phyloP scores from a whole-genome alignment of 805 yeast species.

The Kodamaea lidongshanica region DNA sequence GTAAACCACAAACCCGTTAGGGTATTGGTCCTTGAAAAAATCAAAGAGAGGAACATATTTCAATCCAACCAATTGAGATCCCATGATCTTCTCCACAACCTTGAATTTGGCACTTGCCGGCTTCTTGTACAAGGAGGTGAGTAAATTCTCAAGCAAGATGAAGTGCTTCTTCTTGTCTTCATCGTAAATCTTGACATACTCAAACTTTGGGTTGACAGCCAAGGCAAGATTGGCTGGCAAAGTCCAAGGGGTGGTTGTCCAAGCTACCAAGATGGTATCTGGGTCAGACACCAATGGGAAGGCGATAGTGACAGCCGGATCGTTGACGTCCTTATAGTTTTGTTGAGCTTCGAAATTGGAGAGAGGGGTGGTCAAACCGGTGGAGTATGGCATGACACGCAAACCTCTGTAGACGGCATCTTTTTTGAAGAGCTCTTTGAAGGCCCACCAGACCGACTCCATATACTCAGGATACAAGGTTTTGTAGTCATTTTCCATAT shows the following conservation, averaged over 20 bases:
- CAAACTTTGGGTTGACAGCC: slow-evolving; percentile 86
- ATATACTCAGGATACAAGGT: slow-evolving; percentile 91
- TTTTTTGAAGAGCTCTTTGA: slow-evolving; percentile 79
- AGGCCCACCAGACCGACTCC: slow-evolving; percentile 99
- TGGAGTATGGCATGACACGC: slow-evolving; percentile 98
- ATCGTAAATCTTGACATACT: slow-evolving; percentile 86
- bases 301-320: slow-evolving; percentile 92
- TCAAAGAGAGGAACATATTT: slow-evolving; percentile 80
- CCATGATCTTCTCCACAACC: slow-evolving; percentile 73
- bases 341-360: slow-evolving; percentile 98
- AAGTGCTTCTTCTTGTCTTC: slow-evolving; percentile 77
- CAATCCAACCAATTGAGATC: slow-evolving; percentile 71
- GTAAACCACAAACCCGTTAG: slow-evolving; percentile 80
- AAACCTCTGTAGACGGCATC: slow-evolving; percentile 89
- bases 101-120: slow-evolving; percentile 86
- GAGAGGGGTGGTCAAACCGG: slow-evolving; percentile 93
- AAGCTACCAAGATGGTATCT: slow-evolving; percentile 80
- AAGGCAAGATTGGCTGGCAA: slow-evolving; percentile 89
- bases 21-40: slow-evolving; percentile 70
- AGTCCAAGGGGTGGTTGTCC: slow-evolving; percentile 99
- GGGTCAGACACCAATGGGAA: slow-evolving; percentile 79
- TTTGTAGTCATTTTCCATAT: slow-evolving; percentile 96
- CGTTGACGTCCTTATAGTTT: slow-evolving; percentile 93
- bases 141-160: slow-evolving; percentile 76
- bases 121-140: slow-evolving; percentile 85